phyloP scores from a whole-genome alignment of 2,329 filamentous ascomycete species.

The Penicillium sp. region DNA sequence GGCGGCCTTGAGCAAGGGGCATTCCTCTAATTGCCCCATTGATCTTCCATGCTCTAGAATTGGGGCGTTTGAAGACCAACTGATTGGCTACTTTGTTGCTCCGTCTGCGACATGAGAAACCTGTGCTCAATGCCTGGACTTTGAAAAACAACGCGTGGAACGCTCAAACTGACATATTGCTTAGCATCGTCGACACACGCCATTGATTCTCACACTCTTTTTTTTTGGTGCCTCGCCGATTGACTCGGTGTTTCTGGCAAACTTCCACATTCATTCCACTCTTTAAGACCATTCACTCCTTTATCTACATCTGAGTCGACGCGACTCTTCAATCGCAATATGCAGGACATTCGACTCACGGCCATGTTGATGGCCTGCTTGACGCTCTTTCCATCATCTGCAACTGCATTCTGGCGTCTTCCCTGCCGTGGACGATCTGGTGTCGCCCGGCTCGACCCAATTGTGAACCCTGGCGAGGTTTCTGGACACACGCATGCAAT shows the following conservation, averaged over 20 bases:
- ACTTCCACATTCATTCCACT: not conserved
- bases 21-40: slow-evolving; percentile 15
- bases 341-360: slow-evolving; percentile 22
- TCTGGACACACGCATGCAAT: slow-evolving; percentile 72
- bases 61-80: slow-evolving; percentile 9
- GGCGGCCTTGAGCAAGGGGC: slow-evolving; percentile 21
- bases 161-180: slow-evolving; percentile 3
- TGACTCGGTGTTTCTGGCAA: slow-evolving; percentile 25
- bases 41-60: slow-evolving; percentile 13
- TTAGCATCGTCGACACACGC: not conserved
- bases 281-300: slow-evolving; percentile 9
- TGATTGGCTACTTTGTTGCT: slow-evolving; percentile 14
- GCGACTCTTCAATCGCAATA: slow-evolving; percentile 14
- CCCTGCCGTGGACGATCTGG: slow-evolving; percentile 73
- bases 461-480: slow-evolving; percentile 63
- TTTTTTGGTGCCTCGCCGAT: slow-evolving; percentile 10
- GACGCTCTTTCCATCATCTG: slow-evolving; percentile 35
- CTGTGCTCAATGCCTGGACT: slow-evolving; percentile 4
- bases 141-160: slow-evolving; percentile 8
- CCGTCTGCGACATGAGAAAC: slow-evolving; percentile 5
- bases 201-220: slow-evolving; percentile 1
- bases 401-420: slow-evolving; percentile 83
- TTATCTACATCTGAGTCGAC: slow-evolving; percentile 14
- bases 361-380: slow-evolving; percentile 27
- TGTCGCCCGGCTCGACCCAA: slow-evolving; percentile 73